phyloP scores from a whole-genome alignment of 2,329 filamentous ascomycete genomes.

The Emergomyces orientalis region DNA sequence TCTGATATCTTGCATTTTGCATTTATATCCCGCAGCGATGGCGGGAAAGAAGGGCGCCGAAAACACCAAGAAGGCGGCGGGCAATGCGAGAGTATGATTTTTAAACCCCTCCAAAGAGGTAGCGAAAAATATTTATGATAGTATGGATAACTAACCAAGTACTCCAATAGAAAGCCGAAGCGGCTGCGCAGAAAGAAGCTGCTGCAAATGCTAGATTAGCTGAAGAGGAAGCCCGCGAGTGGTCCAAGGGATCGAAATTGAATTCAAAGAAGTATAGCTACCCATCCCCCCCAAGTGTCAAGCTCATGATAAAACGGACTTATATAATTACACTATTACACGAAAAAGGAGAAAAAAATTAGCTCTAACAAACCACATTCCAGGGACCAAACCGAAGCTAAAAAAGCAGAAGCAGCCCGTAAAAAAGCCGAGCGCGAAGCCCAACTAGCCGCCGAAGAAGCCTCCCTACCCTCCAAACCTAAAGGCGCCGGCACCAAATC shows the following conservation, averaged over 20 bases:
- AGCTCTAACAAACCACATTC: background rate
- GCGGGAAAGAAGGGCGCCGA: slow-evolving; percentile 63
- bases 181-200: slow-evolving; percentile 69
- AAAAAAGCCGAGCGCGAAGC: slow-evolving; percentile 93
- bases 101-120: slow-evolving; percentile 20
- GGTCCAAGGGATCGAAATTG: slow-evolving; percentile 77
- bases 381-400: slow-evolving; percentile 75
- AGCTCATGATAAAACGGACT: background rate
- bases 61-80: slow-evolving; percentile 79
- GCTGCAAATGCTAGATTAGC: slow-evolving; percentile 57
- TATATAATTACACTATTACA: background rate
- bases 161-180: slow-evolving; percentile 68
- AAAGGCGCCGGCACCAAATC: slow-evolving; percentile 46
- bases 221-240: slow-evolving; percentile 62
- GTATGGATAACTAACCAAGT: background rate
- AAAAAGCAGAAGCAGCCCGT: slow-evolving; percentile 68
- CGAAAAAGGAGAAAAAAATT: background rate
- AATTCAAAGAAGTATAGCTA: slow-evolving; percentile 71
- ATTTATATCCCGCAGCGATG: slow-evolving; percentile 42
- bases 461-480: slow-evolving; percentile 49
- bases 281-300: background rate
- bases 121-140: background rate
- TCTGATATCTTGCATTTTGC: background rate
- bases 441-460: slow-evolving; percentile 73
- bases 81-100: slow-evolving; percentile 54